Evolutionary conservation across 257 asterid genomes (phyloP).

Genomic region (Lantana camara): DNA sequence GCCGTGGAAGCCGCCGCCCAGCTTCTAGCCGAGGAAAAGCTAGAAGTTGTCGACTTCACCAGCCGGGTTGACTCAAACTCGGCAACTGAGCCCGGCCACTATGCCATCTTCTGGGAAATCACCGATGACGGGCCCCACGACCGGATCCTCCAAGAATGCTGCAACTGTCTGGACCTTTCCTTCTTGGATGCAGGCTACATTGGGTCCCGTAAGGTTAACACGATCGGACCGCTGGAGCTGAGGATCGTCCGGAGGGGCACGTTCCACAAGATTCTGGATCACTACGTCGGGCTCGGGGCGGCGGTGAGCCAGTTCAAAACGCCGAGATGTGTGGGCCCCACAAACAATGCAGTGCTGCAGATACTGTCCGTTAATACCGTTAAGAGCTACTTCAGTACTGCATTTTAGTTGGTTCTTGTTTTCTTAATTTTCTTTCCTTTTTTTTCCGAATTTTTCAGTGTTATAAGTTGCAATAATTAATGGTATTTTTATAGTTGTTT

Average conservation of each 20-base stretch:
- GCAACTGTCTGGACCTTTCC: constrained; percentile 78
- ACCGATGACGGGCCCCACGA: constrained; percentile 66
- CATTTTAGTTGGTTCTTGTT: constrained; percentile 36
- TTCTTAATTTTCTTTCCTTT: constrained; percentile 1
- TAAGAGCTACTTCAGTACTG: constrained; percentile 76
- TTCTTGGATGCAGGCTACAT: constrained; percentile 81
- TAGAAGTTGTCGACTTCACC: constrained; percentile 86
- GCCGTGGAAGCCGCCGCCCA: constrained; percentile 77
- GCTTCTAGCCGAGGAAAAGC: constrained; percentile 55
- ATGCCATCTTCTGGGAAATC: constrained; percentile 81
- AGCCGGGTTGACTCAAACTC: constrained; percentile 68
- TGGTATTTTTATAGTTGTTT: too few relatives aligned
- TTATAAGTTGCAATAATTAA: too few relatives aligned
- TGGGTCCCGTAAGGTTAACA: constrained; percentile 60
- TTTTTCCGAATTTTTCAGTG: too few relatives aligned
- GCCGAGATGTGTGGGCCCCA: constrained; percentile 80
- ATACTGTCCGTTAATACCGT: constrained; percentile 55
- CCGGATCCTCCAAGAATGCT: constrained; percentile 63
- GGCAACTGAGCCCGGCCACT: constrained; percentile 69
- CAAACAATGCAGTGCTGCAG: constrained; percentile 54
- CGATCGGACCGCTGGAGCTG: constrained; percentile 83
- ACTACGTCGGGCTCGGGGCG: constrained; percentile 81
- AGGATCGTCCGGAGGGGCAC: constrained; percentile 71
- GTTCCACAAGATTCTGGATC: constrained; percentile 85
- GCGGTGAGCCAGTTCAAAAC: constrained; percentile 99